Evolutionary conservation across 495 filamentous ascomycete species (phyloP), one percentile per base, ranked within the genome.

Genomic region (Neurospora sp.): DNA sequence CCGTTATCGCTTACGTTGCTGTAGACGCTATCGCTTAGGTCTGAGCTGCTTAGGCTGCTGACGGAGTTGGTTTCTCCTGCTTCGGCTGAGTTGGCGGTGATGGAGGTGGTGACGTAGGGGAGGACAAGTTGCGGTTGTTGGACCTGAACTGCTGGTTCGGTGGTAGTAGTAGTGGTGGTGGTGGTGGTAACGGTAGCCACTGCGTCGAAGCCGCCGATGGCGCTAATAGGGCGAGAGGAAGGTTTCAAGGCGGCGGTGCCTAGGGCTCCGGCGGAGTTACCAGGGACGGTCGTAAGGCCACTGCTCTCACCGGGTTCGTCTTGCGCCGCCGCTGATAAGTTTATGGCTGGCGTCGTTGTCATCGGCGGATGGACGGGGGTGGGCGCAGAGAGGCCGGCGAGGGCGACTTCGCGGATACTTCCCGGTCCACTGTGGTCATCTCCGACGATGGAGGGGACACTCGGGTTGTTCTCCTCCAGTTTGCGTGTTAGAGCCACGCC

Each of bases 361-460:
- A 27, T 31, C 59, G 73, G 11, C 53, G 0, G 10, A 1, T 46
- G 44, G 31, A 68, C 79, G 82, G 31, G 73, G 78, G 72, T 79
- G 71, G 38, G 35, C n/a, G 35, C 69, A 16, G 39, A 82, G 27
- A 82, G 81, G 1, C 84, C 84, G 7, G 85, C 87, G 79, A 88
- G 75, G 12, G 86, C 85, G 1, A 88, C 86, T 69, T 87, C 85
- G 31, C 83, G 84, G 71, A 85, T 79, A 70, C 82, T 84, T 8
- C 80, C 73, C 68, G 16, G 35, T 20, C 37, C 69, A 48, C 80
- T 83, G 27, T 74, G 78, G 73, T 80, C 72, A 14, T 37, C 27
- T 35, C 70, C 38, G 27, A 82, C 80, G 4, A 83, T 48, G 44
- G 82, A 79, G 70, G 76, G 70, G 5, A 77, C 79, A 68, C 81